A percentile compares a stretch with the other conserved stretches of the same genome.
Conservation (phyloP, 106 monocot species). For the Dendrobium officinale region DNA sequence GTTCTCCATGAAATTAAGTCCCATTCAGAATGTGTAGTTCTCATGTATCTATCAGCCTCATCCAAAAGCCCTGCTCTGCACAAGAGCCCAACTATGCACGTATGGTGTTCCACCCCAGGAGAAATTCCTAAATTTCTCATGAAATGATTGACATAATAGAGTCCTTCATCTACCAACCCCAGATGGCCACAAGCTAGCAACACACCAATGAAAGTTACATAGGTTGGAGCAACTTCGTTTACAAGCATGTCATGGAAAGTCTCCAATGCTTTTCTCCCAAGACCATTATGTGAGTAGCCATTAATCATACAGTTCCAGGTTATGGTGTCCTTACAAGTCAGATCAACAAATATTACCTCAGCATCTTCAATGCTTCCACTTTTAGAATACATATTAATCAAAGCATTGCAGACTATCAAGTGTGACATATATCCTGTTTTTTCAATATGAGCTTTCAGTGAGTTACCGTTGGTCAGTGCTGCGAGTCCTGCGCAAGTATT, state of each 20-base stretch:
- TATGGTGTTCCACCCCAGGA: conserved; percentile 65
- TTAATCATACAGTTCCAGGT: conserved; percentile 76
- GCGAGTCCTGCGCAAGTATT: conserved; percentile 51
- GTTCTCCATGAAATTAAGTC: conserved; percentile 66
- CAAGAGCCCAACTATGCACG: conserved; percentile 61
- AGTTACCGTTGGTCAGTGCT: conserved; percentile 42
- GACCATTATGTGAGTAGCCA: conserved; percentile 46
- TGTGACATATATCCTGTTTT: conserved; percentile 35
- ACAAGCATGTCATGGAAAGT: conserved; percentile 38
- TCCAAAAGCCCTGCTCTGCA: conserved; percentile 42
- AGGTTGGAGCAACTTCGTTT: conserved; percentile 31
- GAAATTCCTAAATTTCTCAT: conserved; percentile 34
- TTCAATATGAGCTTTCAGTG: conserved; percentile 33
- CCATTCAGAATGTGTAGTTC: conserved; percentile 28
- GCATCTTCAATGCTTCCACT: conserved; percentile 47
- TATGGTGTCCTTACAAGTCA: conserved; percentile 39
- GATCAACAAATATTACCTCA: conserved; percentile 22
- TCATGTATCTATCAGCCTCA: conserved; percentile 51
- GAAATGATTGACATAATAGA: conserved; percentile 38
- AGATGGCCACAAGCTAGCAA: conserved; percentile 55
- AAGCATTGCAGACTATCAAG: conserved; percentile 37
- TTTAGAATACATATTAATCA: conserved; percentile 71
- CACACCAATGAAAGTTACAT: conserved; percentile 58
- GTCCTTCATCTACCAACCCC: conserved; percentile 45
- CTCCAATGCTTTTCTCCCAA: conserved; percentile 45